phyloP scores from a whole-genome alignment of 164 flowering plant species.

The Sedum album region DNA sequence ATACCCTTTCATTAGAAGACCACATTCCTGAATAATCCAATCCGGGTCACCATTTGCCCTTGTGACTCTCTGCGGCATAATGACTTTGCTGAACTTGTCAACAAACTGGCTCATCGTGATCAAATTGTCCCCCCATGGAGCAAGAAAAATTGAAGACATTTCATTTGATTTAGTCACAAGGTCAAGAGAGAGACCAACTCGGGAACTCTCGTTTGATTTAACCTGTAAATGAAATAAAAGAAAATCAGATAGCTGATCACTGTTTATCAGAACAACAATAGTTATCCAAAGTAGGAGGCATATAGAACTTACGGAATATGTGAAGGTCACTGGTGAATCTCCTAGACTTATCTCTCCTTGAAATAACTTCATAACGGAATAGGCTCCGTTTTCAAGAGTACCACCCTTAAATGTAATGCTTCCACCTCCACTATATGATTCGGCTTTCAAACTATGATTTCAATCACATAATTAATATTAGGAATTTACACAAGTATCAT shows the following conservation, averaged over 20 bases:
- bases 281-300: constrained; percentile 12
- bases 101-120: constrained; percentile 29
- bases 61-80: constrained; percentile 32
- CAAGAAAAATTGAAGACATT: constrained; percentile 42
- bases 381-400: constrained; percentile 33
- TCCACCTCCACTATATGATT: constrained; percentile 75
- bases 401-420: constrained; percentile 62
- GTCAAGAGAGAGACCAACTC: constrained; percentile 43
- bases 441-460: constrained; percentile 44
- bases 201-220: constrained; percentile 44
- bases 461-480: not conserved
- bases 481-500: not conserved
- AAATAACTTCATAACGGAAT: constrained; percentile 47
- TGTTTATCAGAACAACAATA: not conserved
- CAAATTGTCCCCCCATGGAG: constrained; percentile 26
- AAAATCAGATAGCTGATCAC: not conserved
- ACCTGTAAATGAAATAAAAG: constrained; percentile 47
- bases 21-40: constrained; percentile 50
- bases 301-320: constrained; percentile 64
- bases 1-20: constrained; percentile 41
- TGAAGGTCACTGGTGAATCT: constrained; percentile 39
- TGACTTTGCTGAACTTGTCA: constrained; percentile 34
- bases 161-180: constrained; percentile 29
- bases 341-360: constrained; percentile 50
- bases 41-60: constrained; percentile 21